Base-by-base conservation (phyloP, 148 eudicot genomes). In the Vaccinium corymbosum region DNA sequence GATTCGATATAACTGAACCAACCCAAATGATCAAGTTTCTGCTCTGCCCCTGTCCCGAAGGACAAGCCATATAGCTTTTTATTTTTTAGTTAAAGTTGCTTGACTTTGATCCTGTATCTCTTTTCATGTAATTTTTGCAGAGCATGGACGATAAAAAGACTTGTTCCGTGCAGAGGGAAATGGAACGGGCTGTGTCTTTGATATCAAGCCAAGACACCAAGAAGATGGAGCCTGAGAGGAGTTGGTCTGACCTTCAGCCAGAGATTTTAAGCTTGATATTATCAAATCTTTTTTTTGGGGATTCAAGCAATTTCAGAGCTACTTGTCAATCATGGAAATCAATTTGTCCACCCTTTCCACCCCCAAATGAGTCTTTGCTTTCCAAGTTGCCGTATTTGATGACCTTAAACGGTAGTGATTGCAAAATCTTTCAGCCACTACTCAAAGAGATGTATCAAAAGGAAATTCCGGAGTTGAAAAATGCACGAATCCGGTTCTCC, bases 401-500 rank as follows among this genome's bases (percentile, higher is more conserved):
- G 78, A 6, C 10, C 48, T 74, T 74, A 74, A 74, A 35, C 3
- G n/a, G 50, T 74, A 19, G 51, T 7, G 11, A 35, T 19, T 74
- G 51, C 78, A 74, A 35, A 35, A 42, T 74, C 51, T 74, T 74
- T 17, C 78, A 74, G 78, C 78, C 25, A 15, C 27, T 74, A 16
- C 2, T 20, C 52, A 16, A 74, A 8, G 13, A 1, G 25, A 74
- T 38, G 11, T 74, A 16, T 74, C 51, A 38, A 7, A 35, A 19
- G n/a, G 25, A 42, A 0, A 42, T 14, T 46, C 1, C 15, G 0
- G 17, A 11, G 15, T 68, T 35, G 42, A 38, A 74, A 11, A 38
- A 46, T 46, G 9, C n/a, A 74, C 48, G 11, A 16, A 7, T 42
- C 8, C 78, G 49, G 0, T 19, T 7, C 52, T 74, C 20, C 52